Evolutionary conservation across 2,329 filamentous ascomycete genomes (phyloP), one percentile per base, ranked within the genome.

Genomic region (Myriangium duriaei): DNA sequence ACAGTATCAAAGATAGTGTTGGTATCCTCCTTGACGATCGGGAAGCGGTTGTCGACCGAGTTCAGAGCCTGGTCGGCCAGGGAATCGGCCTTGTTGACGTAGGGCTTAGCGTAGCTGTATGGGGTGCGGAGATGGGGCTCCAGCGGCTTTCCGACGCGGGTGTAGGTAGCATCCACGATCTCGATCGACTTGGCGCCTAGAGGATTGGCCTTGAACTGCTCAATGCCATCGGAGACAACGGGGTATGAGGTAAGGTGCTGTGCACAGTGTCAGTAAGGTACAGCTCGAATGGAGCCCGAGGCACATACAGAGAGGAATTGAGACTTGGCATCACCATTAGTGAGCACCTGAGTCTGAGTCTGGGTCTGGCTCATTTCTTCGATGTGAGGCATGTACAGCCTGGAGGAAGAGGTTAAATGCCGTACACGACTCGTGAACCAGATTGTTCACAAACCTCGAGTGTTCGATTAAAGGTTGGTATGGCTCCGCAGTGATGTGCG

Each of bases 231-330:
- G 55, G 74, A 75, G 55, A 95, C 73, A 48, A 92, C 62, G 29
- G 88, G 88, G 63, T 93, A 94, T 48, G 79, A 79, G 50, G 77
- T 70, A 46, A 95, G 71, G 57, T 95, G 87, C 84, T 93, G 50
- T 4, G 11, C 30, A 41, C 30, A 19, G 28, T 16, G 31, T 40
- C 26, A 33, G 37, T 30, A 57, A 19, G 50, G 50, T 32, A 52
- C 42, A 19, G 9, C 15, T 32, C 15, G 30, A 34, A 9, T 5
- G 11, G 4, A 14, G 13, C 2, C n/a, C 12, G 15, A 9, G n/a
- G 2, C 21, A 26, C 43, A 40, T 42, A 50, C 48, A 28, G 45
- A 49, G 42, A 55, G 37, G 48, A 68, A 69, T 44, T 68, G 58
- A 51, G 68, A 64, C 51, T 66, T 52, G 44, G 59, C 59, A 45